Base-by-base conservation (phyloP, 495 filamentous ascomycete species). In the Viridothelium virens region DNA sequence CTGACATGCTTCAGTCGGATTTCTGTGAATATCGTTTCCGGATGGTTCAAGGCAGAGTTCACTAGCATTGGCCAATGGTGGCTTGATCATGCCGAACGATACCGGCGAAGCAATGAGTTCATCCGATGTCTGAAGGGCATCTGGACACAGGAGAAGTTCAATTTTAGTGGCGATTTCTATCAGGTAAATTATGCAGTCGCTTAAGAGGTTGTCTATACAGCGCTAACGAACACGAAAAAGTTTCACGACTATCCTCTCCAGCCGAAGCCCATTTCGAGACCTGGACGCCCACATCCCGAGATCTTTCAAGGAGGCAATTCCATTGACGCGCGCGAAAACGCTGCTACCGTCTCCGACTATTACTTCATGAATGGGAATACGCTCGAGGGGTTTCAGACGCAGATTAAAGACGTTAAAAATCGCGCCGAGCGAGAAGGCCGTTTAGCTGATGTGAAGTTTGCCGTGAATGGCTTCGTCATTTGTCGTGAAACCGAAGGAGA, bases 321-420 rank as follows among this genome's bases (percentile, higher is more conserved):
- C 37, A 71, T 79, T 39, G 78, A 82, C 63, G 79, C 79, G 1
- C 70, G 76, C 16, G 71, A 79, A 61, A 80, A 80, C 64, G 78
- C 74, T 7, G 77, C 77, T 10, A 64, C 71, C n/a, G 79, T 75
- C 3, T 72, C 69, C 7, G 79, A 80, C 62, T 81, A 75, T 71
- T 82, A 82, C 70, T 82, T 81, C 65, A 81, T 81, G 78, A 82
- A 80, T 66, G 79, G 80, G 34, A 81, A 81, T 66, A 79, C 79
- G 16, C 74, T 81, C 11, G 79, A 80, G 66, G 79, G 79, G 2
- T 79, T 82, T 72, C 74, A 77, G 62, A 68, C 66, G 16, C 79
- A 82, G 71, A 81, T 81, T 63, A 67, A 68, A 12, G 79, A 81
- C 67, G 79, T 82, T 9, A 74, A 74, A 41, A 74, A 72, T 36